phyloP scores from a whole-genome alignment of 768 basidiomycete species.

The Russula ochroleuca region DNA sequence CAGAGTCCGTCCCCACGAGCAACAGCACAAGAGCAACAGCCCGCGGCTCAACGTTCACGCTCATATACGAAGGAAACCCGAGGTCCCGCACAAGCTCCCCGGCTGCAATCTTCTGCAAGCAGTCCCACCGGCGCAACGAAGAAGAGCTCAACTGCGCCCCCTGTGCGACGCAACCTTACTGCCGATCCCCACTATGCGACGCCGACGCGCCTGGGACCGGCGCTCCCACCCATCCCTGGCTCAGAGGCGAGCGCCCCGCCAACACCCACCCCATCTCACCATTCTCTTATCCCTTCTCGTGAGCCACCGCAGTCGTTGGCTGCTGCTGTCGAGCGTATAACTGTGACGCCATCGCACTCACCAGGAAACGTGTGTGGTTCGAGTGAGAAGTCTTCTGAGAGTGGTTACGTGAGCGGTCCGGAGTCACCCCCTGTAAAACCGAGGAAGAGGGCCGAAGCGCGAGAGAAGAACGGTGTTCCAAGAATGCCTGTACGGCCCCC shows the following conservation, averaged over 20 bases:
- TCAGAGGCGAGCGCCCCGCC: conserved; percentile 62
- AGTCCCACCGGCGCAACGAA: not conserved
- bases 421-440: conserved; percentile 9
- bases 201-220: conserved; percentile 23
- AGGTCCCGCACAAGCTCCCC: conserved; percentile 1
- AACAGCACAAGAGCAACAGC: conserved; percentile 5
- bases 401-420: conserved; percentile 26
- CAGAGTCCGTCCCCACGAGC: conserved; percentile 16
- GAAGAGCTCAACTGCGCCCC: conserved; percentile 13
- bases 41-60: conserved; percentile 10
- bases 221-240: conserved; percentile 39
- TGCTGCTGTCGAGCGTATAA: conserved; percentile 66
- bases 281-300: conserved; percentile 49
- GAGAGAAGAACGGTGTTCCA: not conserved
- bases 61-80: conserved; percentile 17
- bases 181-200: conserved; percentile 27
- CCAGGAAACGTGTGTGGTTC: conserved; percentile 4
- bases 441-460: conserved; percentile 3
- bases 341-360: conserved; percentile 30
- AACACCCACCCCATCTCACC: conserved; percentile 42
- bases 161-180: conserved; percentile 24
- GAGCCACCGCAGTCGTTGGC: conserved; percentile 66
- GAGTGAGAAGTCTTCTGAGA: conserved; percentile 24
- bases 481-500: conserved; percentile 1
- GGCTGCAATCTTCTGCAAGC: conserved; percentile 18